Evolutionary conservation across 306 rosid genomes (phyloP).

Genomic region (Lathyrus aphaca): DNA sequence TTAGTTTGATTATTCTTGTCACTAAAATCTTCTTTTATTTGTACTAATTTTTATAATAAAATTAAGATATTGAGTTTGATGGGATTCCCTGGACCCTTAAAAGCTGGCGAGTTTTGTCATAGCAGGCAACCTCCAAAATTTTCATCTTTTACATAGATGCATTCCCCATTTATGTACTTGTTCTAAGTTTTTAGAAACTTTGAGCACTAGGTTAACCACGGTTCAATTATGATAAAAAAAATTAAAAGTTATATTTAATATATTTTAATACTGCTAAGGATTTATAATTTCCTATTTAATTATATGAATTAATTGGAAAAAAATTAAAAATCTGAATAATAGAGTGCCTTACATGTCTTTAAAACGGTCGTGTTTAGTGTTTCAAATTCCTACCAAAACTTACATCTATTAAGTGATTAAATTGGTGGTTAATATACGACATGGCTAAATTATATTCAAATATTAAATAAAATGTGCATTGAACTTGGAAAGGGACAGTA

Average conservation of each 20-base stretch:
- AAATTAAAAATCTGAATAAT: too few species aligned
- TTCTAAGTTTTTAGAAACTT: too few species aligned
- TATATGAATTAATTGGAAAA: too few species aligned
- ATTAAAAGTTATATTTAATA: too few species aligned
- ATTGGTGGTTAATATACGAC: slow-evolving; percentile 32
- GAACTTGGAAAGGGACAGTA: slow-evolving; percentile 28
- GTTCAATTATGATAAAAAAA: too few species aligned
- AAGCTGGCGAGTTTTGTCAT: slow-evolving; percentile 86
- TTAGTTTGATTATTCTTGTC: slow-evolving; percentile 36
- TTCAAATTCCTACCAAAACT: too few species aligned
- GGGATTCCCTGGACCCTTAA: slow-evolving; percentile 56
- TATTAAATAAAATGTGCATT: slow-evolving; percentile 4
- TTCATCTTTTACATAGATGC: slow-evolving; percentile 49
- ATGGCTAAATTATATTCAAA: neutral
- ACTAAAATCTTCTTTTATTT: slow-evolving; percentile 44
- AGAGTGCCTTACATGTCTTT: too few species aligned
- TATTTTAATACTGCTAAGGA: too few species aligned
- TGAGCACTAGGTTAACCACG: too few species aligned
- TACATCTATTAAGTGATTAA: too few species aligned
- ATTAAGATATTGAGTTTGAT: slow-evolving; percentile 44
- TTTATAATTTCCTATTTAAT: too few species aligned
- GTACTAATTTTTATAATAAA: slow-evolving; percentile 29
- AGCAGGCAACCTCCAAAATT: slow-evolving; percentile 49
- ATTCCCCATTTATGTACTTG: slow-evolving; percentile 7
- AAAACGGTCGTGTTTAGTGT: too few species aligned